Evolutionary conservation across 176 grass and related monocot species (phyloP), one percentile per base, ranked within the genome.

Genomic region (Pontederia crassipes): DNA sequence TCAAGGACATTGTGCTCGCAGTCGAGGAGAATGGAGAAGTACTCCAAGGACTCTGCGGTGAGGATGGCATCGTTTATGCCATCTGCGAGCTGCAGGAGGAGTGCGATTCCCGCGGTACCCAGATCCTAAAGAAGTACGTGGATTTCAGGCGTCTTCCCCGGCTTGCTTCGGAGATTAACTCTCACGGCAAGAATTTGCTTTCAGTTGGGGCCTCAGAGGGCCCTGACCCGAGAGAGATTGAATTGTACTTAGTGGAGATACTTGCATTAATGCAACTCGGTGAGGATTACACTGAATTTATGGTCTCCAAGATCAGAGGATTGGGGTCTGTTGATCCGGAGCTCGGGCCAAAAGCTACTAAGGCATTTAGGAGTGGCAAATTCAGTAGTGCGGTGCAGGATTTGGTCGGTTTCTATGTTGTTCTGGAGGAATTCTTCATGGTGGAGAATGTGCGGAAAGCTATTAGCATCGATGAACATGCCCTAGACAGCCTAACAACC

Each of bases 341-440:
- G 52, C 71, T 82, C 10, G 87, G 81, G 0, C 80, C 92, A 0
- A 85, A 77, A 40, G 79, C 83, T 2, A 91, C 83, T 24, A 97
- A 88, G 48, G 78, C 87, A 8, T 81, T 91, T 66, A 82, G 77
- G 47, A 90, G 78, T 57, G 84, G 92, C 48, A 97, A 74, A 66
- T 91, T 97, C 14, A 83, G 66, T 49, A 91, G 81, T 69, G 78
- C 76, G 73, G 84, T 80, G 58, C 81, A 88, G 55, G 87, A 91
- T 73, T 67, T 91, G 32, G 91, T 84, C 47, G 87, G 87, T n/a
- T 97, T 85, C 62, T 91, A 91, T 54, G 71, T 97, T 48, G 91
- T 97, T 52, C 78, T 91, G 59, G 92, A 97, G 71, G 92, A 97
- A 71, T 97, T 97, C 74, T 91, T 91, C 73, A 97, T 97, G 92